These are phyloP conservation scores for Pseudogymnoascus sp. DNA, from an alignment of 2,329 filamentous ascomycete genomes.

Conservation along the genomic window DNA sequence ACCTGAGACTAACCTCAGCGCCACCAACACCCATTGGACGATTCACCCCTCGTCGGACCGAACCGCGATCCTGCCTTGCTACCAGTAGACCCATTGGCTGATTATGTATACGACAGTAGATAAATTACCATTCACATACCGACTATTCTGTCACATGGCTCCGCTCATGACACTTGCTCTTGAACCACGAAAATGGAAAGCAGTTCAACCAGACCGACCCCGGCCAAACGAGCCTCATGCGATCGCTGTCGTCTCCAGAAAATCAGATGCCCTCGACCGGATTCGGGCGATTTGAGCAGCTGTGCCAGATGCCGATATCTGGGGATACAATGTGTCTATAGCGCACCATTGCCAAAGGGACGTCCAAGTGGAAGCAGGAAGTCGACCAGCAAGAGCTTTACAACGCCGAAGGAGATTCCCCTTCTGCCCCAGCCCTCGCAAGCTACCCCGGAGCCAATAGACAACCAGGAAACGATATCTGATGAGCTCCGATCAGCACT, in stretches of 20 bases:
- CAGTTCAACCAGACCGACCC: conserved; percentile 9
- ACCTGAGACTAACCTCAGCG: not conserved
- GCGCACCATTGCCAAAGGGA: conserved; percentile 10
- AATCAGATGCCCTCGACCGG: conserved; percentile 9
- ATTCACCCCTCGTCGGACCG: not conserved
- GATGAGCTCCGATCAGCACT: conserved; percentile 10
- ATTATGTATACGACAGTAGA: conserved; percentile 7
- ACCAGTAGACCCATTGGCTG: not conserved
- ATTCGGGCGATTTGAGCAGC: conserved; percentile 8
- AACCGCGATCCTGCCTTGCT: conserved; percentile 8
- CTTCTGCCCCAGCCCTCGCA: conserved; percentile 10
- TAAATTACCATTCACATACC: conserved; percentile 10
- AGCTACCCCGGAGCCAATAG: conserved; percentile 9
- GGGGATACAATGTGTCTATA: conserved; percentile 10
- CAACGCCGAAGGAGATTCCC: conserved; percentile 3
- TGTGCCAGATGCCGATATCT: conserved; percentile 10
- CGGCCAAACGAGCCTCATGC: conserved; percentile 10
- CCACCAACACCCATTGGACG: conserved; percentile 2
- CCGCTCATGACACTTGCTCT: conserved; percentile 3
- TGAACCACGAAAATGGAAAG: conserved; percentile 8
- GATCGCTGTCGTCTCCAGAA: conserved; percentile 9
- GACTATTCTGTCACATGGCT: conserved; percentile 10
- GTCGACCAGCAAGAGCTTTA: conserved; percentile 7
- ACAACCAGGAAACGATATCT: conserved; percentile 9
- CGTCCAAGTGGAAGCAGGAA: conserved; percentile 10